A percentile compares a stretch with the other conserved stretches of the same genome.
Conservation (phyloP, 306 rosid genomes). For the Acacia melanoxylon region DNA sequence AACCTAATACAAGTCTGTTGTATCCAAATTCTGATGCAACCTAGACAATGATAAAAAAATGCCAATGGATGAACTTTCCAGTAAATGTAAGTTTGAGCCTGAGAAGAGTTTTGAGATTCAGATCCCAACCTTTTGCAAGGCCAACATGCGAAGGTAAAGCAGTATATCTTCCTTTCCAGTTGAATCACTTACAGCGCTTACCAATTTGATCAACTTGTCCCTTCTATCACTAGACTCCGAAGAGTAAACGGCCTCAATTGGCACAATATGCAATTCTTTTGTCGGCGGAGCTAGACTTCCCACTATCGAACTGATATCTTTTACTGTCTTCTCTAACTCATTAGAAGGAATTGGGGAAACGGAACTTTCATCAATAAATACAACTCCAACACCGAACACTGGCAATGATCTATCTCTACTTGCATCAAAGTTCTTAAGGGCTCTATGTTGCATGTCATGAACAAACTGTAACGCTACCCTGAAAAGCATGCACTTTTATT, state of each 20-base stretch:
- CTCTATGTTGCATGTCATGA: constrained; percentile 80
- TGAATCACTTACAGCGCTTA: constrained; percentile 56
- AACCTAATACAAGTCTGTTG: too few species aligned
- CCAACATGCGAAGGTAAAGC: constrained; percentile 66
- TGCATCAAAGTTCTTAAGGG: constrained; percentile 84
- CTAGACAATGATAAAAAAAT: constrained; percentile 26
- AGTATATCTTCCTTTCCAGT: constrained; percentile 88
- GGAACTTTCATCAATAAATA: constrained; percentile 68
- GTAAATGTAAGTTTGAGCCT: constrained; percentile 2
- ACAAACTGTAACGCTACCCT: constrained; percentile 90
- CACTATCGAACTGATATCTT: constrained; percentile 54
- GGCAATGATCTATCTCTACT: constrained; percentile 85
- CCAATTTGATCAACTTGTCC: constrained; percentile 46
- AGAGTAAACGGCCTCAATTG: constrained; percentile 63
- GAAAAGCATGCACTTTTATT: constrained; percentile 20
- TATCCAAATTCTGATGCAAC: too few species aligned
- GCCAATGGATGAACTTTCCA: neutral
- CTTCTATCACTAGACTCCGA: constrained; percentile 49
- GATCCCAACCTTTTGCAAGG: constrained; percentile 76
- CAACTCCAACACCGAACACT: constrained; percentile 92
- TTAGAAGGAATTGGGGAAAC: constrained; percentile 45
- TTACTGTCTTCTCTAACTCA: constrained; percentile 45
- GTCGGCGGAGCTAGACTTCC: constrained; percentile 57
- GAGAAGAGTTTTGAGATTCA: constrained; percentile 8
- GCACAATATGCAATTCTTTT: constrained; percentile 69